A percentile compares a stretch with the other conserved stretches of the same genome.
These are phyloP conservation scores for Meredithiella fracta DNA, from an alignment of 2,329 filamentous ascomycete genomes.

Conservation along the genomic window DNA sequence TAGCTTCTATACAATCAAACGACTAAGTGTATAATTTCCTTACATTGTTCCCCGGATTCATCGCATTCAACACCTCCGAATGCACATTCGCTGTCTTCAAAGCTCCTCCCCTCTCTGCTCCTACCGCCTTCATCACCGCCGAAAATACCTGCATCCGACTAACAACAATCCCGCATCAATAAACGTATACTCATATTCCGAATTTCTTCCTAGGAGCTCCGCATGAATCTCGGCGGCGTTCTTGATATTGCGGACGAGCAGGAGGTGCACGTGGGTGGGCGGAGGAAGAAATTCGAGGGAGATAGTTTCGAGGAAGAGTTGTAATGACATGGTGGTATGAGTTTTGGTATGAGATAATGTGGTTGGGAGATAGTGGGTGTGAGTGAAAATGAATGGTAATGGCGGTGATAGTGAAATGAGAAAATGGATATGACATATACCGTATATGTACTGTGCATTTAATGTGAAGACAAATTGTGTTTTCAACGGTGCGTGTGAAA, in stretches of 20 bases:
- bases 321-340: background rate
- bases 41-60: constrained; percentile 74
- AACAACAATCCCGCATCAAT: constrained; percentile 67
- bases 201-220: constrained; percentile 72
- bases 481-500: background rate
- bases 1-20: background rate
- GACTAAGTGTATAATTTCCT: too few species aligned
- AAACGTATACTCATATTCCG: constrained; percentile 82
- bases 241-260: constrained; percentile 56
- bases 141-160: constrained; percentile 58
- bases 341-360: background rate
- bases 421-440: background rate
- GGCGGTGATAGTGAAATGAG: background rate
- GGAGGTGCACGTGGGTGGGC: constrained; percentile 51
- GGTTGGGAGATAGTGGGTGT: background rate
- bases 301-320: constrained; percentile 41
- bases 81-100: constrained; percentile 74
- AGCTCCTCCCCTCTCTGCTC: constrained; percentile 40
- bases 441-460: background rate
- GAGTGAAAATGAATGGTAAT: background rate
- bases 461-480: too few species aligned
- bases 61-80: constrained; percentile 67
- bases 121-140: constrained; percentile 62
- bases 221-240: constrained; percentile 66
- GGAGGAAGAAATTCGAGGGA: constrained; percentile 59